These are phyloP conservation scores for Bacidia gigantensis DNA, from an alignment of 495 filamentous ascomycete genomes.

Conservation along the genomic window DNA sequence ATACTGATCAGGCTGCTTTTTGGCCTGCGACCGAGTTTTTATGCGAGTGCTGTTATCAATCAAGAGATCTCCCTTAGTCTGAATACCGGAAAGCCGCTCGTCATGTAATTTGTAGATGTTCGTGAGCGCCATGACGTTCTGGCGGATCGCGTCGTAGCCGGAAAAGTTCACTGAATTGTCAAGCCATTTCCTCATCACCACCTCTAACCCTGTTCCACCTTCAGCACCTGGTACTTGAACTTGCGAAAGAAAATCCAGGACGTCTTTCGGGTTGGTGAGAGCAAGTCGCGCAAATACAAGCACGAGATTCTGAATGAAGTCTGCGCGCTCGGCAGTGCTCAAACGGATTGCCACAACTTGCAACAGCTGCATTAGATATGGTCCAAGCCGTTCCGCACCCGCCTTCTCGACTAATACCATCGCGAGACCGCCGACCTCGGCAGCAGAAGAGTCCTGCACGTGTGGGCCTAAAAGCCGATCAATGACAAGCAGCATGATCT, in stretches of 20 bases:
- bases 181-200: conserved; percentile 88
- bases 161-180: conserved; percentile 93
- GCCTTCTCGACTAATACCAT: conserved; percentile 93
- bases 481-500: conserved; percentile 80
- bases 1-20: conserved; percentile 72
- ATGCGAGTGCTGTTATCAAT: conserved; percentile 69
- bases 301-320: conserved; percentile 84
- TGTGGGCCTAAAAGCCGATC: conserved; percentile 74
- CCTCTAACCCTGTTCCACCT: conserved; percentile 60
- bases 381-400: conserved; percentile 74
- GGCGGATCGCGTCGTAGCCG: conserved; percentile 90
- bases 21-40: conserved; percentile 80
- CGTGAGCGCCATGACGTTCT: conserved; percentile 87
- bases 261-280: conserved; percentile 69
- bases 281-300: conserved; percentile 88
- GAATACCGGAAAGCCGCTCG: conserved; percentile 58
- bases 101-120: conserved; percentile 82
- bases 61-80: conserved; percentile 85
- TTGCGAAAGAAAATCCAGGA: conserved; percentile 78
- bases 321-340: conserved; percentile 61
- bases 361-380: conserved; percentile 79
- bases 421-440: conserved; percentile 86
- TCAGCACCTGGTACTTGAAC: conserved; percentile 51
- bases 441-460: conserved; percentile 82
- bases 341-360: conserved; percentile 79